A percentile compares a stretch with the other conserved stretches of the same genome.
Evolutionary conservation across 2,329 filamentous ascomycete species (phyloP).

Genomic region (Scedosporium dehoogii): DNA sequence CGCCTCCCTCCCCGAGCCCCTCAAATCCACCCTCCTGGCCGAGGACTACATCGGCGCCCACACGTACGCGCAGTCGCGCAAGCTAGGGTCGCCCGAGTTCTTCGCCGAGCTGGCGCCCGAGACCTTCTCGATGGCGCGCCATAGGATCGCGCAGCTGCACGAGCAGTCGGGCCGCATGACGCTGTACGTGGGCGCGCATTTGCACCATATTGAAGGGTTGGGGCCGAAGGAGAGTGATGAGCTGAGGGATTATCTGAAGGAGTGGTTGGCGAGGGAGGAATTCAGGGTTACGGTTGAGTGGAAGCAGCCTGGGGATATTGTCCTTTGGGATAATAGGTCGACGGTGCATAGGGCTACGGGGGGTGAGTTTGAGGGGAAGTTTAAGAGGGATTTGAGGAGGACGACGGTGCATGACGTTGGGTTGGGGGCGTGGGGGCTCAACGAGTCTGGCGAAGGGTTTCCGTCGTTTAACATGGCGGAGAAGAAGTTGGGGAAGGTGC

Average conservation of each 20-base stretch:
- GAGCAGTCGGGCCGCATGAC: slow-evolving; percentile 40
- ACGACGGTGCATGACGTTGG: slow-evolving; percentile 42
- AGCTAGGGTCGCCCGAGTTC: slow-evolving; percentile 36
- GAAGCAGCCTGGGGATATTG: slow-evolving; percentile 36
- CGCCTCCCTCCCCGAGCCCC: slow-evolving; percentile 28
- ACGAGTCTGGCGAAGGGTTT: slow-evolving; percentile 12
- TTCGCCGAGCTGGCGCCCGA: slow-evolving; percentile 34
- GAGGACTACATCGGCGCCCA: slow-evolving; percentile 37
- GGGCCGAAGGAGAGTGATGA: slow-evolving; percentile 22
- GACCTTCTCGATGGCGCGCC: slow-evolving; percentile 27
- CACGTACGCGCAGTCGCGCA: slow-evolving; percentile 42
- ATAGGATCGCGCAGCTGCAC: slow-evolving; percentile 40
- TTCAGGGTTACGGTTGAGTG: slow-evolving; percentile 37
- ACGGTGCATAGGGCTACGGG: slow-evolving; percentile 43
- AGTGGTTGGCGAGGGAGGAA: slow-evolving; percentile 35
- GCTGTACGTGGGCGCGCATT: slow-evolving; percentile 41
- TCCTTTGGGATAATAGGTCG: slow-evolving; percentile 50
- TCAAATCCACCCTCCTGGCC: slow-evolving; percentile 22
- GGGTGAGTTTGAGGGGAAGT: slow-evolving; percentile 37
- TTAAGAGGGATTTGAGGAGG: slow-evolving; percentile 41
- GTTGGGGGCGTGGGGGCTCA: slow-evolving; percentile 26
- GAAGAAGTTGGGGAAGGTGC: background rate
- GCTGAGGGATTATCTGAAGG: slow-evolving; percentile 30
- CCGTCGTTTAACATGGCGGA: background rate
- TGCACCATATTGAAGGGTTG: slow-evolving; percentile 40